A percentile compares a stretch with the other conserved stretches of the same genome.
These are phyloP conservation scores for Neofusicoccum cordaticola DNA, from an alignment of 2,329 filamentous ascomycete species.

Conservation along the genomic window DNA sequence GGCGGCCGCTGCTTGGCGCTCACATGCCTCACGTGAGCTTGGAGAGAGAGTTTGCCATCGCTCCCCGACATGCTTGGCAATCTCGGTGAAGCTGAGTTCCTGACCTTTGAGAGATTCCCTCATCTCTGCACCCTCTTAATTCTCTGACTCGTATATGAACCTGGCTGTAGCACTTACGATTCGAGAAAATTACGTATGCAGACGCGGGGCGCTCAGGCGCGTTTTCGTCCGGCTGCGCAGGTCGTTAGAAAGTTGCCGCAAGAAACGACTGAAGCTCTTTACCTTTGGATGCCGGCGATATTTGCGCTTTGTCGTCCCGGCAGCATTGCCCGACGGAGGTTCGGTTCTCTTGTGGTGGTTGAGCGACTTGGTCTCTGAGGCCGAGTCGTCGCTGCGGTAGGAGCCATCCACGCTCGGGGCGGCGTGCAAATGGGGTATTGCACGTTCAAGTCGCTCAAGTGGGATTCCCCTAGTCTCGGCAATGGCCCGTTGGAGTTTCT, in stretches of 20 bases:
- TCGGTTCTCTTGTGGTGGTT: conserved; percentile 38
- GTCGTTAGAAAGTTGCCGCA: conserved; percentile 6
- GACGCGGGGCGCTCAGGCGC: conserved; percentile 78
- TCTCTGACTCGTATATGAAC: background rate
- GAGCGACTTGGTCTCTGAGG: conserved; percentile 49
- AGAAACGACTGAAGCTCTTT: conserved; percentile 25
- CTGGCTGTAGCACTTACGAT: conserved; percentile 56
- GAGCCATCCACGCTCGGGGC: conserved; percentile 49
- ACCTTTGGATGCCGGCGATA: conserved; percentile 77
- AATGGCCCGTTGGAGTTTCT: conserved; percentile 83
- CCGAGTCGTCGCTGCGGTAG: conserved; percentile 54
- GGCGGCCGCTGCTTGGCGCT: conserved; percentile 66
- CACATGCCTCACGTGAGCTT: conserved; percentile 67
- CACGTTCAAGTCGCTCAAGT: conserved; percentile 21
- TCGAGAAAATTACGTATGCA: conserved; percentile 82
- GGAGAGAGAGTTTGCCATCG: conserved; percentile 72
- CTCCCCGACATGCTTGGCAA: conserved; percentile 78
- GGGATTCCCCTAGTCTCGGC: conserved; percentile 64
- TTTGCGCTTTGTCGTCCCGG: conserved; percentile 60
- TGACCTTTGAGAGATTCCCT: conserved; percentile 74
- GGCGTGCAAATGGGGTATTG: conserved; percentile 4
- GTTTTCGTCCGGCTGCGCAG: conserved; percentile 66
- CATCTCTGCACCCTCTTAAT: conserved; percentile 55
- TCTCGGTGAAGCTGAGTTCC: conserved; percentile 76
- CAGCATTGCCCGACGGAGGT: conserved; percentile 31